Evolutionary conservation across 2,329 filamentous ascomycete genomes (phyloP).

Genomic region (Monosporascus cannonballus): DNA sequence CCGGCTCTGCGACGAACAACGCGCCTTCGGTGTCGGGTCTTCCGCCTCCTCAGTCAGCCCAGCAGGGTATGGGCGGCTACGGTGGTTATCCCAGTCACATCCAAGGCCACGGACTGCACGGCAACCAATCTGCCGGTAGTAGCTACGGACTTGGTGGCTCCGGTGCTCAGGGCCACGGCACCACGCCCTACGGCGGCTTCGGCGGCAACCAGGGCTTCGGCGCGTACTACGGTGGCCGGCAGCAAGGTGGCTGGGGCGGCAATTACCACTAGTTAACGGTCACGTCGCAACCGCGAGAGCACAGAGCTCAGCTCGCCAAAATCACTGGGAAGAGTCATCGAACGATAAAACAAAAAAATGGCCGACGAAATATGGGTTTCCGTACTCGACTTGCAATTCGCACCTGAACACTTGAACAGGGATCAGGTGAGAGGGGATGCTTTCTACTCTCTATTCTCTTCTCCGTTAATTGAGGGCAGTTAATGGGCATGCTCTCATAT

Average conservation of each 20-base stretch:
- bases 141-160: slow-evolving; percentile 50
- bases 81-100: slow-evolving; percentile 51
- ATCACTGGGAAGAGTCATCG: slow-evolving; percentile 7
- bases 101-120: slow-evolving; percentile 47
- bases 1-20: slow-evolving; percentile 52
- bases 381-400: neutral
- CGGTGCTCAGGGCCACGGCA: slow-evolving; percentile 46
- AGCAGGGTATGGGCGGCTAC: slow-evolving; percentile 49
- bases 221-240: slow-evolving; percentile 40
- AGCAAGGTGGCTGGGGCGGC: slow-evolving; percentile 51
- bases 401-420: neutral
- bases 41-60: slow-evolving; percentile 48
- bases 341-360: slow-evolving; percentile 3
- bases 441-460: slow-evolving; percentile 11
- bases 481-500: neutral
- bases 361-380: neutral
- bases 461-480: neutral
- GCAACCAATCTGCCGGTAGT: slow-evolving; percentile 35
- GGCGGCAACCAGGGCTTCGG: slow-evolving; percentile 41
- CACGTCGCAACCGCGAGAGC: slow-evolving; percentile 3
- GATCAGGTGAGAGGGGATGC: slow-evolving; percentile 7
- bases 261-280: slow-evolving; percentile 44
- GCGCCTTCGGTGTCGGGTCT: slow-evolving; percentile 47
- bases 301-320: slow-evolving; percentile 12
- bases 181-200: slow-evolving; percentile 49